Evolutionary conservation across 2,329 filamentous ascomycete species (phyloP).

Genomic region (Colletotrichum sp.): DNA sequence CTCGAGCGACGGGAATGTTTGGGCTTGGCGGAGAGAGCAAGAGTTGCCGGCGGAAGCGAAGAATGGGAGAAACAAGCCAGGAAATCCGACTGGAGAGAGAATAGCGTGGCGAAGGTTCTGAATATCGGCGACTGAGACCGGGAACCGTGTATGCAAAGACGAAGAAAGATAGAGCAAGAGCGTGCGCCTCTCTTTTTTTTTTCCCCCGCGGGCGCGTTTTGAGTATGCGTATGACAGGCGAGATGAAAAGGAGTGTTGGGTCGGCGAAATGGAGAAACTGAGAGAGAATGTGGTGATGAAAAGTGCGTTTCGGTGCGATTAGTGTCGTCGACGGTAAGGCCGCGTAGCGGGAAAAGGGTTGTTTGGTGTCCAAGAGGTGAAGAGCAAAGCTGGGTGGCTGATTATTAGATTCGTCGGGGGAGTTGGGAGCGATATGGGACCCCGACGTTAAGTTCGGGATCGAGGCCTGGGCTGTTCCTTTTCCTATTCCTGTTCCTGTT

Average conservation of each 20-base stretch:
- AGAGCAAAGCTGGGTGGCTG: background rate
- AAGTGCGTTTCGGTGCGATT: slow-evolving; percentile 16
- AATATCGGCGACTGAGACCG: background rate
- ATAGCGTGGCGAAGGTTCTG: background rate
- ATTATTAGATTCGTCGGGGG: slow-evolving; percentile 5
- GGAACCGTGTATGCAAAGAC: background rate
- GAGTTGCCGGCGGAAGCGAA: background rate
- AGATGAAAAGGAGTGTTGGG: slow-evolving; percentile 13
- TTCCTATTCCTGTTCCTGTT: background rate
- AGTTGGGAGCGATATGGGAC: slow-evolving; percentile 3
- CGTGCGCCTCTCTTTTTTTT: background rate
- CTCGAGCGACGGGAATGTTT: background rate
- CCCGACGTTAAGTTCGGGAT: background rate
- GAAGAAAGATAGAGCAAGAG: background rate
- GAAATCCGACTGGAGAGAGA: background rate
- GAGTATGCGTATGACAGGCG: background rate
- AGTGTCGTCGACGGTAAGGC: background rate
- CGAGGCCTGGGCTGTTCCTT: background rate
- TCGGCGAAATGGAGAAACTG: background rate
- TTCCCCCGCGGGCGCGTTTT: background rate
- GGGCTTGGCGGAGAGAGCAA: background rate
- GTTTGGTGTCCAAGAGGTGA: background rate
- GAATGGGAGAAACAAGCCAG: background rate
- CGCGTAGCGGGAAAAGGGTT: background rate
- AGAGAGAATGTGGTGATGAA: slow-evolving; percentile 15